Percentiles rank a stretch among this genome's conserved stretches.
Conservation (phyloP, 345 rosid genomes). For the Pugionium dolabratum region DNA sequence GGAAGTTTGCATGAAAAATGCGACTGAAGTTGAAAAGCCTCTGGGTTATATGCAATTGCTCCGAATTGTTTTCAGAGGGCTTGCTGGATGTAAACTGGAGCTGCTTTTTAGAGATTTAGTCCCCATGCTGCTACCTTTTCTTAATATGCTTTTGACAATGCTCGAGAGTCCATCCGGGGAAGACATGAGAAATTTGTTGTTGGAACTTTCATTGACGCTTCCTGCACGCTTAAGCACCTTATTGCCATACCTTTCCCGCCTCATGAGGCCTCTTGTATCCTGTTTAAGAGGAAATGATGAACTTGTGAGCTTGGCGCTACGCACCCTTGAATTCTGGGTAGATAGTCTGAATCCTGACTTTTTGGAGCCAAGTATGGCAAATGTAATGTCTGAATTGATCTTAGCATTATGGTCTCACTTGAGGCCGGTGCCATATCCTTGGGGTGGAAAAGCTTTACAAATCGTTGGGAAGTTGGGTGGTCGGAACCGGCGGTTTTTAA, state of each 20-base stretch:
- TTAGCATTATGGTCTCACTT: constrained; percentile 96
- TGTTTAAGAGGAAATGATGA: constrained; percentile 93
- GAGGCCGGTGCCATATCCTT: constrained; percentile 88
- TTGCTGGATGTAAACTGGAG: constrained; percentile 93
- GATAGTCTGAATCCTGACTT: constrained; percentile 98
- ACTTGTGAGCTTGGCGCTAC: constrained; percentile 81
- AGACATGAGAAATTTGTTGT: constrained; percentile 83
- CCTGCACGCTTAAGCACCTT: constrained; percentile 98
- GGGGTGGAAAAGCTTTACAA: constrained; percentile 93
- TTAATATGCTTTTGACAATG: constrained; percentile 86
- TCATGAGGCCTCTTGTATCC: constrained; percentile 89
- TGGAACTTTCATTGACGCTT: constrained; percentile 88
- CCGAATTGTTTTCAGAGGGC: constrained; percentile 85
- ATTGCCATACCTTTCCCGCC: constrained; percentile 86
- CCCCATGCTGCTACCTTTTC: constrained; percentile 85
- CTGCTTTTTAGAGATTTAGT: constrained; percentile 81
- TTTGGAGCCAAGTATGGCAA: constrained; percentile 96
- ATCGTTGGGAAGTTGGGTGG: constrained; percentile 98
- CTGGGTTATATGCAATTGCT: constrained; percentile 92
- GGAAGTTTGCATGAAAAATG: constrained; percentile 95
- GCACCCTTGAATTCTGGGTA: constrained; percentile 98
- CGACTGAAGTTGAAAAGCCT: constrained; percentile 91
- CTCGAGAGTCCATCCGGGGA: constrained; percentile 94
- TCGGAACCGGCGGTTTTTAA: constrained; percentile 91
- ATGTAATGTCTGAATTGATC: constrained; percentile 93